A percentile compares a stretch with the other conserved stretches of the same genome.
phyloP scores from a whole-genome alignment of 441 rosid genomes.

The Isatis lusitanica region DNA sequence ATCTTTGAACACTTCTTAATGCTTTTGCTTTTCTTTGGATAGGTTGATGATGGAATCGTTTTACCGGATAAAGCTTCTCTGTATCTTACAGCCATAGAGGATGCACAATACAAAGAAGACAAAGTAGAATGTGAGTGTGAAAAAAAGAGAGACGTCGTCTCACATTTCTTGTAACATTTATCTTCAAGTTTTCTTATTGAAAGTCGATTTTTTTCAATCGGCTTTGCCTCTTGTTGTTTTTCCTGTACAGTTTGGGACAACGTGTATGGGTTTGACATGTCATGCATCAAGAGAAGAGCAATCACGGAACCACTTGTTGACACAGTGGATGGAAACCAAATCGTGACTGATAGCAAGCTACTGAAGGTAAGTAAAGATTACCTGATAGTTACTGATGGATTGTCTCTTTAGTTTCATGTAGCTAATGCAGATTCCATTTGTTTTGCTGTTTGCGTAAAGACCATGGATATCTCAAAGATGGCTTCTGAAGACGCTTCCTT shows the following conservation, averaged over 20 bases:
- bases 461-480: slow-evolving; percentile 98
- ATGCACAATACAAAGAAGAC: slow-evolving; percentile 92
- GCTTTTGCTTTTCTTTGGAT: neutral
- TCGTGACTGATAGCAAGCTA: slow-evolving; percentile 75
- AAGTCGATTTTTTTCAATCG: neutral
- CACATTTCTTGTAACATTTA: neutral
- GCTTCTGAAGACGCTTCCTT: slow-evolving; percentile 89
- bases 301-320: slow-evolving; percentile 97
- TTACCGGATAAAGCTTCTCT: slow-evolving; percentile 96
- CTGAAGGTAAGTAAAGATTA: slow-evolving; percentile 59
- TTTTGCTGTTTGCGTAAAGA: slow-evolving; percentile 40
- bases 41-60: slow-evolving; percentile 84
- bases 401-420: neutral
- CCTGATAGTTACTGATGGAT: neutral
- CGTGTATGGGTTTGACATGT: slow-evolving; percentile 97
- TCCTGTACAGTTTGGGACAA: slow-evolving; percentile 79
- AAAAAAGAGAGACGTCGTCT: neutral
- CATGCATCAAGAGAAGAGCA: slow-evolving; percentile 96
- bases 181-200: neutral
- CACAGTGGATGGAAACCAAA: slow-evolving; percentile 88
- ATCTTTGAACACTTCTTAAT: neutral
- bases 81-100: slow-evolving; percentile 88
- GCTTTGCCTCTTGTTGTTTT: neutral
- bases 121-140: slow-evolving; percentile 84
- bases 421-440: slow-evolving; percentile 23